phyloP scores from a whole-genome alignment of 805 yeast species.

The Hanseniaspora taiwanica region DNA sequence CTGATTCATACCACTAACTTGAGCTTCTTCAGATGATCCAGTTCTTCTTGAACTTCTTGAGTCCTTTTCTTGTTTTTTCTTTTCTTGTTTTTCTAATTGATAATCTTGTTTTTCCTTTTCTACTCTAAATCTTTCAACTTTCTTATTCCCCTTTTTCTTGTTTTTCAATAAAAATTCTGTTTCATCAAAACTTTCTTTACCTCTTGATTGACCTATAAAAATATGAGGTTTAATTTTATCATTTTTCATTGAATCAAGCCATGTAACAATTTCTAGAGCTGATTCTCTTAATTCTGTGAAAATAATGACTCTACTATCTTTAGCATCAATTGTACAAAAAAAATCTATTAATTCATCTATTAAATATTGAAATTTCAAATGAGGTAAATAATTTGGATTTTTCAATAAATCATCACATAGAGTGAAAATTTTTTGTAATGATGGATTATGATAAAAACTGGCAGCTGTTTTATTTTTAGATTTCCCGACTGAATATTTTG shows the following conservation, averaged over 20 bases:
- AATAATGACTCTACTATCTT: slow-evolving; percentile 63
- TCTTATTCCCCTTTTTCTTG: slow-evolving; percentile 32
- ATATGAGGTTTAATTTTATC: slow-evolving; percentile 52
- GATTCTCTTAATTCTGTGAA: slow-evolving; percentile 85
- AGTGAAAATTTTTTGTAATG: slow-evolving; percentile 31
- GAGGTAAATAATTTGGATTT: slow-evolving; percentile 36
- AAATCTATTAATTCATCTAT: slow-evolving; percentile 45
- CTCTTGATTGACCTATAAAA: slow-evolving; percentile 85
- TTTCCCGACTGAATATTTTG: slow-evolving; percentile 46
- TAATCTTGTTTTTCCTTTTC: slow-evolving; percentile 20
- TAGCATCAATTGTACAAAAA: slow-evolving; percentile 24
- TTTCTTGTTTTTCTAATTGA: slow-evolving; percentile 20
- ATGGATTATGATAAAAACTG: slow-evolving; percentile 40
- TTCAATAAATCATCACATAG: slow-evolving; percentile 32
- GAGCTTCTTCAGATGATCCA: slow-evolving; percentile 64
- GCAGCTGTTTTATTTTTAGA: slow-evolving; percentile 52
- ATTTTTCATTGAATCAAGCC: slow-evolving; percentile 32
- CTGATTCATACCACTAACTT: slow-evolving; percentile 79
- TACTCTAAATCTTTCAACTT: slow-evolving; percentile 22
- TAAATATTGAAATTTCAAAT: slow-evolving; percentile 57
- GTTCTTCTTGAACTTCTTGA: slow-evolving; percentile 30
- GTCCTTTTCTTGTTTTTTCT: slow-evolving; percentile 22
- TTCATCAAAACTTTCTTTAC: slow-evolving; percentile 56
- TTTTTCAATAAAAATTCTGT: slow-evolving; percentile 32
- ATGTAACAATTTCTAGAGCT: slow-evolving; percentile 73